Evolutionary conservation across 805 yeast species (phyloP).

Genomic region (Candida wancherniae): DNA sequence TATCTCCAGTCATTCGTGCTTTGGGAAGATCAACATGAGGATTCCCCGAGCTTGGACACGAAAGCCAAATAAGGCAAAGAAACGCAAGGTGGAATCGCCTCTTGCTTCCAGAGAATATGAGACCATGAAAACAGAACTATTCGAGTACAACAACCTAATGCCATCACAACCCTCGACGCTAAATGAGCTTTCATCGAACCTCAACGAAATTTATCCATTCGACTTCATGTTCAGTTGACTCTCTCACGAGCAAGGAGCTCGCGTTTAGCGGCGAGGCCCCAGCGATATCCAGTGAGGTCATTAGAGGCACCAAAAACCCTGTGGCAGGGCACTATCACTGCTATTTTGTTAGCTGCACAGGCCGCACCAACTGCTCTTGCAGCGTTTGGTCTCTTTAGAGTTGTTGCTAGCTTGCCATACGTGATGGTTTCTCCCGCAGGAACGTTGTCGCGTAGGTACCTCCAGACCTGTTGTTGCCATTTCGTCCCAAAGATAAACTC

Average conservation of each 20-base stretch:
- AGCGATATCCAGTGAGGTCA: constrained; percentile 34
- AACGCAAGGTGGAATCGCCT: constrained; percentile 6
- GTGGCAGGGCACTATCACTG: constrained; percentile 42
- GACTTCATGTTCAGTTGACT: constrained; percentile 11
- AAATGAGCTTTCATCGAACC: constrained; percentile 2
- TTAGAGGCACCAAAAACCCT: constrained; percentile 30
- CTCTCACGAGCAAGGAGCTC: constrained; percentile 11
- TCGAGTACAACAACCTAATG: too few relatives aligned
- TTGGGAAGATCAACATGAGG: constrained; percentile 39
- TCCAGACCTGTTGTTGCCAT: constrained; percentile 38
- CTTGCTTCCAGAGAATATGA: too few relatives aligned
- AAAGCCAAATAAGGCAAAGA: constrained; percentile 16
- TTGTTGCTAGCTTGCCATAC: constrained; percentile 30
- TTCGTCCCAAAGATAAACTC: constrained; percentile 33
- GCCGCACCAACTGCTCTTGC: constrained; percentile 40
- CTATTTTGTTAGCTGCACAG: constrained; percentile 36
- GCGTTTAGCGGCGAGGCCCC: constrained; percentile 32
- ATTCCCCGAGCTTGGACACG: constrained; percentile 36
- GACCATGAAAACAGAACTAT: too few relatives aligned
- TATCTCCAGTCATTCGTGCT: constrained; percentile 30
- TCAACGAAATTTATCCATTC: constrained; percentile 9
- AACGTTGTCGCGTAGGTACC: constrained; percentile 20
- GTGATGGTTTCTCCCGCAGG: constrained; percentile 24
- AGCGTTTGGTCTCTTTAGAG: constrained; percentile 24
- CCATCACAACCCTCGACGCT: too few relatives aligned